Evolutionary conservation across 371 early-diverging fungal genomes (phyloP).

Genomic region (Mucor saturninus): DNA sequence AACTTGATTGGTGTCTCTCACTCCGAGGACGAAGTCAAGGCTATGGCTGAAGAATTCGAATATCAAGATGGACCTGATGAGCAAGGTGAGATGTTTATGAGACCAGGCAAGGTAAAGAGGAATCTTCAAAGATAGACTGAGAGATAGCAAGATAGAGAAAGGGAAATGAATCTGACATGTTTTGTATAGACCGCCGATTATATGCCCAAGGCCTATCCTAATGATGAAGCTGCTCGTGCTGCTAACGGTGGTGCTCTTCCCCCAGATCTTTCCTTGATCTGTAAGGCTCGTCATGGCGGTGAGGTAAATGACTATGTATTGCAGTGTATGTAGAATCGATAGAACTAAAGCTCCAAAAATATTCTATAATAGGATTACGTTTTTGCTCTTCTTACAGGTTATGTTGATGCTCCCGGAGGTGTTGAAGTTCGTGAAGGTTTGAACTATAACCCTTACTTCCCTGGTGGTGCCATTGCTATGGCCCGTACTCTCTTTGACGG

Average conservation of each 20-base stretch:
- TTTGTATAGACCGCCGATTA: slow-evolving; percentile 80
- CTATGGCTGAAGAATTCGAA: slow-evolving; percentile 92
- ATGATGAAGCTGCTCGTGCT: slow-evolving; percentile 96
- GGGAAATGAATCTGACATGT: background rate
- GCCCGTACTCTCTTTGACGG: slow-evolving; percentile 94
- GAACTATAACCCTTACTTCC: slow-evolving; percentile 99
- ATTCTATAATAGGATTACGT: slow-evolving; percentile 79
- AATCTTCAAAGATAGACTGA: background rate
- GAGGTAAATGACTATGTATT: slow-evolving; percentile 53
- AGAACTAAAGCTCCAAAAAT: background rate
- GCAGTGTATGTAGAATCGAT: no score
- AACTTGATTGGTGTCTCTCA: slow-evolving; percentile 93
- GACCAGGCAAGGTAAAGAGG: slow-evolving; percentile 87
- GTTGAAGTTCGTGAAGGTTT: slow-evolving; percentile 93
- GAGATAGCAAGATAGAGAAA: background rate
- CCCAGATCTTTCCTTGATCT: slow-evolving; percentile 95
- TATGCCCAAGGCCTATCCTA: slow-evolving; percentile 91
- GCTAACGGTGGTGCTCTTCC: slow-evolving; percentile 96
- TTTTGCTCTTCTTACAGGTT: slow-evolving; percentile 94
- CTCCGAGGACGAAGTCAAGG: slow-evolving; percentile 92
- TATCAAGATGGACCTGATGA: slow-evolving; percentile 97
- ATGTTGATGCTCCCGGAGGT: slow-evolving; percentile 96
- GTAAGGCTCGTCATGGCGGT: slow-evolving; percentile 95
- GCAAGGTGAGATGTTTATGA: slow-evolving; percentile 89
- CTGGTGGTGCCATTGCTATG: slow-evolving; percentile 98